Base-by-base conservation (phyloP, 140 eudicot species). In the Ambrosia hybrid region DNA sequence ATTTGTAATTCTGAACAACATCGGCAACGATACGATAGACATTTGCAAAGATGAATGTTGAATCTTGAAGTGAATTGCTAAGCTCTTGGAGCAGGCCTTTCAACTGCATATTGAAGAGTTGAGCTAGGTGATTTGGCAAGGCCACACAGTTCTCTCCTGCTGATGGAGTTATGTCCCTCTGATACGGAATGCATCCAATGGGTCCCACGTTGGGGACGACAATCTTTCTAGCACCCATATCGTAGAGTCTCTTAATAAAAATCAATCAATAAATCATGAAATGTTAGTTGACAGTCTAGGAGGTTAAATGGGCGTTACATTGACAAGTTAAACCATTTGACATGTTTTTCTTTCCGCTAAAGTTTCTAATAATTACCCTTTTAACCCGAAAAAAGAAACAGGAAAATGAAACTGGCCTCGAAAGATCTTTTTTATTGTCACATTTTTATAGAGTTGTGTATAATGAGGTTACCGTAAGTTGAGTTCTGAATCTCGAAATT, bases 181-280 rank as follows among this genome's bases (percentile, higher is more conserved):
- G 81, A 81, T 71, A 89, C 2, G 98, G 97, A 56, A 93, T 90
- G 81, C 98, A 93, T 39, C 98, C 97, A 41, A 93, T 90, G 8
- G 96, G 98, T 56, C 96, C 98, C 6, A 93, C 97, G 60, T 93
- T 93, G 21, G 86, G 80, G 67, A 93, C 74, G 7, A 87, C 61
- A 66, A 93, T 73, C 73, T 77, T 85, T 80, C 97, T 90, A 17
- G 93, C 98, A 30, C 97, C 97, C 93, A 93, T 65, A 37, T 69
- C 65, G 51, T 85, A 81, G 3, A 90, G 81, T 61, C 97, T 89
- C 98, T 93, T 81, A 5, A 68, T 9, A 65, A 17, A 69, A 4
- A 61, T 36, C 14, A 61, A 61, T 5, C 33, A 34, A 41, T 41
- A 60, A 52, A n/a, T 52, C 9, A 41, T 41, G 9, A 41, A 41